Evolutionary conservation across 108 stramenopile genomes (phyloP), one percentile per base, ranked within the genome.

Genomic region (Cyclotella choctawhatcheeana): DNA sequence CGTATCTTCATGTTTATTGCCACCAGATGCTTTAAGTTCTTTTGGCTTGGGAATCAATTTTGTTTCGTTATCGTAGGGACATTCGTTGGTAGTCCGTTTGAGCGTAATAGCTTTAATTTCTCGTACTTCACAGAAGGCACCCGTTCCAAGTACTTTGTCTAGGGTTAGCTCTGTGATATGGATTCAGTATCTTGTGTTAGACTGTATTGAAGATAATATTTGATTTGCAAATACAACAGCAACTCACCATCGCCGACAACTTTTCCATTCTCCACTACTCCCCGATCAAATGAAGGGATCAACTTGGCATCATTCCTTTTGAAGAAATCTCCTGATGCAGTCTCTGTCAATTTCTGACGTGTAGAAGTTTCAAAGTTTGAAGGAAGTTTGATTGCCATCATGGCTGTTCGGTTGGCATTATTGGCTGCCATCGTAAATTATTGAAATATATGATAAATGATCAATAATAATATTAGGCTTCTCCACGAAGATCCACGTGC

Each of bases 41-140:
- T 12, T 24, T 34, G 26, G 14, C 33, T 30, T 10, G 33, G 33
- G 64, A 21, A 50, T 53, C 14, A 58, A 26, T 12, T 14, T 26
- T n/a, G 30, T 48, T 45, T 63, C 20, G 12, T 24, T 55, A 17
- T 35, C 45, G 40, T 85, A 74, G 4, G 52, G 58, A 35, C 60
- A 64, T 22, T 53, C 69, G 17, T 73, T 77, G 33, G 74, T 54
- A 2, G 69, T 26, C 18, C 85, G 77, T n/a, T 85, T 76, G 74
- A 93, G 59, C 8, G 62, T 69, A 12, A 93, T 81, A 30, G 60
- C 40, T 20, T 22, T 30, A 52, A 93, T 74, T 82, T 93, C 92
- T 20, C 68, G 89, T 21, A 93, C 92, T 33, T 89, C 81, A 52
- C 89, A 89, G 70, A 90, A 93, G 3, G 89, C 88, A 25, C 92